Conservation (phyloP, 1,284 basidiomycete genomes). For the Naganishia liquefaciens region DNA sequence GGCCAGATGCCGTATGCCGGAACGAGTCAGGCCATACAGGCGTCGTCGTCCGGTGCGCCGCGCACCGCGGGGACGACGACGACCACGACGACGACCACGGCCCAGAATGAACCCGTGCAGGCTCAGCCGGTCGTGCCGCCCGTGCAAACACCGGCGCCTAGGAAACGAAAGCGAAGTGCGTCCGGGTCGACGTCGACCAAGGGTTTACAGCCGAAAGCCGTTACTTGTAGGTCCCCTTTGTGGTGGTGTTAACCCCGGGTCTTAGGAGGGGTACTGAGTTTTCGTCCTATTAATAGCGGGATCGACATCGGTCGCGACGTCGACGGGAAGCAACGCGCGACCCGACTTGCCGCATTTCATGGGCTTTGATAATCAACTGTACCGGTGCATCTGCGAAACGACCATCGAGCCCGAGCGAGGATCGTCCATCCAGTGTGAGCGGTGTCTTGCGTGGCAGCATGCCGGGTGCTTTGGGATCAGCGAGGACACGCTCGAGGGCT, state of each 20-base stretch:
- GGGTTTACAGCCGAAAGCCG: constrained; percentile 39
- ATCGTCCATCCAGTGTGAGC: constrained; percentile 88
- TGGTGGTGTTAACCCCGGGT: neutral
- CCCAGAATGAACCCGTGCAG: constrained; percentile 2
- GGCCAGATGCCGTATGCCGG: neutral
- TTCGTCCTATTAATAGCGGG: neutral
- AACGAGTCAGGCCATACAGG: neutral
- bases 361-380: constrained; percentile 51
- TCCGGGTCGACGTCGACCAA: constrained; percentile 19
- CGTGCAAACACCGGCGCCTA: neutral
- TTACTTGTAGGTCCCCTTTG: constrained; percentile 33
- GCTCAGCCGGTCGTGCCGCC: neutral
- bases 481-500: constrained; percentile 67
- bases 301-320: neutral
- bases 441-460: constrained; percentile 87
- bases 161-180: constrained; percentile 26
- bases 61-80: neutral
- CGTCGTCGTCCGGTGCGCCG: neutral
- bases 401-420: constrained; percentile 72
- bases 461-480: constrained; percentile 78
- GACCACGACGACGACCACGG: neutral
- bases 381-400: constrained; percentile 54
- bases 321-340: constrained; percentile 28
- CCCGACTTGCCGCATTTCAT: constrained; percentile 46
- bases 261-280: neutral